Base-by-base conservation (phyloP, 108 stramenopile genomes). In the Poteriospumella lacustris region DNA sequence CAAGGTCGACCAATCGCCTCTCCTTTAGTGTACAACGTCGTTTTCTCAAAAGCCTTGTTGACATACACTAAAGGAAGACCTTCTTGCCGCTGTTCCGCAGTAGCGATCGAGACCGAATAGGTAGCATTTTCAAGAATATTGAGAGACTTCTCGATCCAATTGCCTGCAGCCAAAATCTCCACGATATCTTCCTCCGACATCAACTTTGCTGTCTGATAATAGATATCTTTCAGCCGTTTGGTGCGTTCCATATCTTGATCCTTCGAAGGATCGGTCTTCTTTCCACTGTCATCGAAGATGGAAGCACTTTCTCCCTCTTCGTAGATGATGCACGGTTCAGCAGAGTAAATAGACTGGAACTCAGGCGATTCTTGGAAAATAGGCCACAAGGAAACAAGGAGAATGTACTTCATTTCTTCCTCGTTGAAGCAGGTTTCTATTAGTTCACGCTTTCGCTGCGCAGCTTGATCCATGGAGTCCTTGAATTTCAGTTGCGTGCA, bases 1-100 rank as follows among this genome's bases (percentile, higher is more conserved):
- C 24, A 24, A 34, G 9, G 9, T 5, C 31, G 60, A 64, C 60
- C 60, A 64, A 64, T 33, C 5, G 36, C 31, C 31, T 64, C 60
- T 26, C 60, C 36, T 19, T 34, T 26, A 34, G 28, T 34, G 36
- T 64, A 64, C 3, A 3, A 24, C 15, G 60, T 64, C 9, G 60
- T 64, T 3, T 24, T 64, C 31, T 64, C 60, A 64, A 64, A 64
- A 64, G 60, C 60, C 60, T 24, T 24, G 24, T 64, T 64, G 9
- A 64, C 60, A 64, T 64, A 64, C 15, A 64, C 60, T 3, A 64
- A 12, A 34, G 60, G 60, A 33, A 64, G 36, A 64, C 60, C 60
- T 24, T 64, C 36, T 34, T 5, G 12, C 15, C 36, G 33, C 28
- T 34, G 29, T 34, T 64, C 31, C 3, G 60, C 60, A 64, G 60